Evolutionary conservation across 345 rosid genomes (phyloP).

Genomic region (Streptanthus diversifolius): DNA sequence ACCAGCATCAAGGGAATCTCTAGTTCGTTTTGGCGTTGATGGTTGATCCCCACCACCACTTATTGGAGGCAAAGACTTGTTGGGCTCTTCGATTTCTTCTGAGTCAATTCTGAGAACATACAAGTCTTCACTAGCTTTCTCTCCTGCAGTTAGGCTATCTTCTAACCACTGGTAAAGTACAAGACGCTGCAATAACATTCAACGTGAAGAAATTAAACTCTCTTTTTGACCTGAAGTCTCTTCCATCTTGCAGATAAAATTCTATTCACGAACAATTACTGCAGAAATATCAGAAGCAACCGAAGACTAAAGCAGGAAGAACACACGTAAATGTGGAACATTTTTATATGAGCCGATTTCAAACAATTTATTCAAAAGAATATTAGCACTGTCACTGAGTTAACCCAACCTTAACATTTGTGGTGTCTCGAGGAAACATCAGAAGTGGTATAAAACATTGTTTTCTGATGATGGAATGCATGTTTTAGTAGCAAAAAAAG

Average conservation of each 20-base stretch:
- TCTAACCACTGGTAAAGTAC: constrained; percentile 78
- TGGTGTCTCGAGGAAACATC: not conserved
- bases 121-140: constrained; percentile 60
- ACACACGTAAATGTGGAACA: not conserved
- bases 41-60: constrained; percentile 35
- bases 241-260: not conserved
- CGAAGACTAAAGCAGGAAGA: not conserved
- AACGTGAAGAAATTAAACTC: not conserved
- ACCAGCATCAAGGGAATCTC: constrained; percentile 36
- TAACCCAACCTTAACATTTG: not conserved
- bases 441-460: not conserved
- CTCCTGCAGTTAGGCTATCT: constrained; percentile 66
- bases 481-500: not conserved
- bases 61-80: constrained; percentile 34
- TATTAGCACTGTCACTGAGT: not conserved
- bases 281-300: not conserved
- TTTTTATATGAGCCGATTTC: not conserved
- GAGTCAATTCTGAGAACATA: constrained; percentile 43
- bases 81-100: constrained; percentile 31
- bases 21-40: constrained; percentile 39
- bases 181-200: constrained; percentile 49
- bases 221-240: not conserved
- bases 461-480: not conserved
- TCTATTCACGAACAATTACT: not conserved
- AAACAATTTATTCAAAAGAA: not conserved